A percentile compares a stretch with the other conserved stretches of the same genome.
phyloP scores from a whole-genome alignment of 2,329 filamentous ascomycete species.

The Xylariaceae sp. region DNA sequence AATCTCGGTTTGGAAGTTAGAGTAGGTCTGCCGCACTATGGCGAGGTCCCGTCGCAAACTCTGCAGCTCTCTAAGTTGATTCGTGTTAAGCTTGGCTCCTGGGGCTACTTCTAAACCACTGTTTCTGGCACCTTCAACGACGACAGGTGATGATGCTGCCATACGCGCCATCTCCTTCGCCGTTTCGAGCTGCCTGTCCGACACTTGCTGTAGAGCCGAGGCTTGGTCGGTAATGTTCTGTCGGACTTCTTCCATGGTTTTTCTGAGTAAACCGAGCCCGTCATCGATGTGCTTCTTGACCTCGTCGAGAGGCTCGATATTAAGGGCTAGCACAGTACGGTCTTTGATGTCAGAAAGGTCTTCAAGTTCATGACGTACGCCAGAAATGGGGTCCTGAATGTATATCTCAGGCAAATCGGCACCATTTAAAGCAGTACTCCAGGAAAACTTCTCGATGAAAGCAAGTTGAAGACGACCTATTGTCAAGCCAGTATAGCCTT shows the following conservation, averaged over 20 bases:
- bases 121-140: conserved; percentile 47
- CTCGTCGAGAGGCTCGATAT: conserved; percentile 88
- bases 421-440: conserved; percentile 95
- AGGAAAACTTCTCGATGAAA: conserved; percentile 98
- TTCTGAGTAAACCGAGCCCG: conserved; percentile 71
- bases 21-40: conserved; percentile 87
- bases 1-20: conserved; percentile 82
- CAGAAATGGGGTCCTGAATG: conserved; percentile 91
- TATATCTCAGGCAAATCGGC: conserved; percentile 94
- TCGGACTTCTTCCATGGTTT: conserved; percentile 80
- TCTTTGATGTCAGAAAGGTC: conserved; percentile 92
- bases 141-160: conserved; percentile 42
- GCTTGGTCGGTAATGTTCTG: conserved; percentile 80
- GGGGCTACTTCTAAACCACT: conserved; percentile 25
- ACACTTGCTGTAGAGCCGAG: conserved; percentile 75
- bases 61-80: conserved; percentile 72
- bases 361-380: conserved; percentile 93
- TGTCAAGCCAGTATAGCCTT: conserved; percentile 78
- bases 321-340: conserved; percentile 87
- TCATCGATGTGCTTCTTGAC: conserved; percentile 96
- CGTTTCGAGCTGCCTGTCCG: conserved; percentile 83
- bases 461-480: conserved; percentile 86
- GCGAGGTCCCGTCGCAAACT: conserved; percentile 82
- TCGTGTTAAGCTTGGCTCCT: conserved; percentile 45
- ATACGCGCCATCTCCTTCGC: conserved; percentile 75